Percentiles rank a stretch among this genome's conserved stretches.
phyloP scores from a whole-genome alignment of 139 green algal genomes.

The Picochlorum sp. region DNA sequence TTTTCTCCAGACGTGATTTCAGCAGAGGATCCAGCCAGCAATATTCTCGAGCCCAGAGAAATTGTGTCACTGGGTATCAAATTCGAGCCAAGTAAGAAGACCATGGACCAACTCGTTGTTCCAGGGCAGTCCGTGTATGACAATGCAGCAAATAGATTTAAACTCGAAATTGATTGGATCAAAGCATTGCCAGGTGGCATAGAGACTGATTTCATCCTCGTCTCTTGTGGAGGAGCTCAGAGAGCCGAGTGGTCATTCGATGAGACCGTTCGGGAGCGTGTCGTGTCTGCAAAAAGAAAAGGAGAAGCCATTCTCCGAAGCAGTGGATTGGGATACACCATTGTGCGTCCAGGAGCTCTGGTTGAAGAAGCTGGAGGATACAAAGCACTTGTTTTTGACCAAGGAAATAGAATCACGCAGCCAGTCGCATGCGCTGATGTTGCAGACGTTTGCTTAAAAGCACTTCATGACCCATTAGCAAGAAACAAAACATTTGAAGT shows the following conservation, averaged over 20 bases:
- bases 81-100: constrained; percentile 37
- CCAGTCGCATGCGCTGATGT: constrained; percentile 88
- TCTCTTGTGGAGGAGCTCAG: constrained; percentile 66
- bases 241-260: constrained; percentile 29
- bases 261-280: constrained; percentile 11
- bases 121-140: constrained; percentile 26
- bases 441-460: constrained; percentile 90
- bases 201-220: constrained; percentile 88
- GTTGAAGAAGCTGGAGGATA: constrained; percentile 91
- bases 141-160: constrained; percentile 19
- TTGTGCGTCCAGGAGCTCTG: constrained; percentile 75
- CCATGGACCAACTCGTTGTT: constrained; percentile 21
- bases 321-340: constrained; percentile 87
- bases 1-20: constrained; percentile 60
- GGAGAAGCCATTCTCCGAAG: constrained; percentile 77
- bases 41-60: constrained; percentile 10
- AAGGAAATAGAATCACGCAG: constrained; percentile 73
- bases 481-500: constrained; percentile 98
- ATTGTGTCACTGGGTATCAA: constrained; percentile 38
- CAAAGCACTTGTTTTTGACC: constrained; percentile 96
- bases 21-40: not conserved
- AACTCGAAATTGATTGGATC: constrained; percentile 72
- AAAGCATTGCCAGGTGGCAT: constrained; percentile 62
- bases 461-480: constrained; percentile 61
- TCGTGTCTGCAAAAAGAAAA: constrained; percentile 56